Conservation (phyloP, 305 asterid genomes). For the Fraxinus albicans region DNA sequence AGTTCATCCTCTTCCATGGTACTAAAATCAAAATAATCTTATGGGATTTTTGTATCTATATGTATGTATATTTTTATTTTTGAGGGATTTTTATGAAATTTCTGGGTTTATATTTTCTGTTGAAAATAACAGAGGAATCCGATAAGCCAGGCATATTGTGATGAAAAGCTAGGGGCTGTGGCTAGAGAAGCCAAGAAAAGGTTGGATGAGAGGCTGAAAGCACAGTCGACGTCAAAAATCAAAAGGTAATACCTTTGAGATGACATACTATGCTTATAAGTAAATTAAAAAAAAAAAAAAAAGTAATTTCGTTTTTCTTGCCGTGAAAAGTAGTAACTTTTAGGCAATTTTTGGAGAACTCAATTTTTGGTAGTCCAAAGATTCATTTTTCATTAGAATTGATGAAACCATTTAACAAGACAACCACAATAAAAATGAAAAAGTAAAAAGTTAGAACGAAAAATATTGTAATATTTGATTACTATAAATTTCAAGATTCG, state of each 20-base stretch:
- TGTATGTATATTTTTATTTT: too few relatives aligned
- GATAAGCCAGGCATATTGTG: conserved; percentile 28
- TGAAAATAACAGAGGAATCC: conserved; percentile 35
- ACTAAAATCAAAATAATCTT: neutral
- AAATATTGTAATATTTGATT: neutral
- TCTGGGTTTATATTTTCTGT: neutral
- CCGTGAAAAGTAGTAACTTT: too few relatives aligned
- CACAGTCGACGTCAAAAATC: conserved; percentile 42
- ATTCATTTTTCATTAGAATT: too few relatives aligned
- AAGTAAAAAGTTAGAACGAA: neutral
- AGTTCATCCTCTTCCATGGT: conserved; percentile 40
- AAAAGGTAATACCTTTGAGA: conserved; percentile 34
- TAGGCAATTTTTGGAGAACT: too few relatives aligned
- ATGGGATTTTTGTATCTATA: neutral
- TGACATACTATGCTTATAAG: neutral
- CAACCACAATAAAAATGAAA: too few relatives aligned
- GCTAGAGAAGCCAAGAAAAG: conserved; percentile 76
- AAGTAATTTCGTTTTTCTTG: too few relatives aligned
- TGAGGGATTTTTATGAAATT: neutral
- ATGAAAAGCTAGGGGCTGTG: conserved; percentile 52
- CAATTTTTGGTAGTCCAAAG: neutral
- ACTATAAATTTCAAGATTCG: neutral
- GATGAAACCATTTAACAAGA: too few relatives aligned
- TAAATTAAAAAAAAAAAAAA: too few relatives aligned
- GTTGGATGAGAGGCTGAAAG: conserved; percentile 54